Base-by-base conservation (phyloP, 2,329 filamentous ascomycete species). In the Alternaria conjuncta region DNA sequence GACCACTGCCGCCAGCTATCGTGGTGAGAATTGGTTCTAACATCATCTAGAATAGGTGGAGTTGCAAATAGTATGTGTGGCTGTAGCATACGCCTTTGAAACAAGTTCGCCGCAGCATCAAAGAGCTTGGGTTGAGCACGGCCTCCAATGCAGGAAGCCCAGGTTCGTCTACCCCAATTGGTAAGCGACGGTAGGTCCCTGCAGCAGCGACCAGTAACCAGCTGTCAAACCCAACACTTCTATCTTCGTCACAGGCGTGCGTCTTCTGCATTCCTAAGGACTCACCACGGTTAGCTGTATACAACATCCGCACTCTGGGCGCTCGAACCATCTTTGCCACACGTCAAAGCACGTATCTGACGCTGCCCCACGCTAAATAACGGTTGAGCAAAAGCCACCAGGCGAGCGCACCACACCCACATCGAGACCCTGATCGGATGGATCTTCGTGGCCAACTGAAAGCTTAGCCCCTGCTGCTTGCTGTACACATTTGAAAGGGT, bases 81-180 rank as follows among this genome's bases (percentile, higher is more conserved):
- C 57, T 55, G 57, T 57, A 63, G 21, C 45, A 32, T 44, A 57
- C 28, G 21, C 28, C 30, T 46, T 44, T 69, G 66, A 67, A 70
- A 69, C 60, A 49, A 61, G 23, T 54, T 57, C 58, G 61, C 28
- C 46, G 54, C 66, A 70, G 60, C 51, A 63, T 64, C 64, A 69
- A 70, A 70, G 67, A 59, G 58, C 51, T 58, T 61, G 61, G 49
- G 60, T 43, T 50, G 58, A 51, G 60, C 63, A 65, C 60, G 58
- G 63, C 28, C 54, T 61, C 30, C 26, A 44, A 54, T 62, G 55
- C 54, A 57, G 46, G 43, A 28, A 62, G 49, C 57, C 54, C 49
- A 60, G 36, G 56, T 55, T 44, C 23, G 18, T 44, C 53, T 55
- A 41, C 41, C 50, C 25, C 23, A 28, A 23, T 20, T 28, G 47